Percentiles rank a stretch among this genome's conserved stretches.
Conservation (phyloP, 2,329 filamentous ascomycete species). For the Parascedosporium putredinis region DNA sequence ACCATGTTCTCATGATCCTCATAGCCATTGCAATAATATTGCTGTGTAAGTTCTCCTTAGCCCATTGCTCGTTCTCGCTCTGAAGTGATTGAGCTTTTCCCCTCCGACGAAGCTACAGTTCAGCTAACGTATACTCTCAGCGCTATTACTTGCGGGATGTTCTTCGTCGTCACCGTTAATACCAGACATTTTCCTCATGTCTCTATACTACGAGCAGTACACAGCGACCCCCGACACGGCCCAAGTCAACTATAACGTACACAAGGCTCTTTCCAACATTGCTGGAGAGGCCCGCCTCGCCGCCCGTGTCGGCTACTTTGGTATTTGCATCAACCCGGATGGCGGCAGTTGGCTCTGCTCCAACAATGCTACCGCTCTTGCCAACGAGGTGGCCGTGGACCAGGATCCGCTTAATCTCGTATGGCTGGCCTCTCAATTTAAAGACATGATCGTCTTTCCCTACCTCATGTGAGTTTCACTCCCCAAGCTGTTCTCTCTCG, state of each 20-base stretch:
- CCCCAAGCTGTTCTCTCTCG: slow-evolving; percentile 1
- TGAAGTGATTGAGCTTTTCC: no score
- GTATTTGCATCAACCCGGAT: slow-evolving; percentile 89
- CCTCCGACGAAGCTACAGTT: no score
- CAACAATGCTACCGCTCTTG: slow-evolving; percentile 90
- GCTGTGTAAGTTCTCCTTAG: slow-evolving; percentile 59
- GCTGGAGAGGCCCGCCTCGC: slow-evolving; percentile 76
- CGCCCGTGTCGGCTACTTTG: slow-evolving; percentile 93
- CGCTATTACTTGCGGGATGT: slow-evolving; percentile 86
- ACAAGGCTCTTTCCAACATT: slow-evolving; percentile 79
- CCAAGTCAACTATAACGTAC: slow-evolving; percentile 83
- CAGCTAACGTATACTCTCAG: slow-evolving; percentile 37
- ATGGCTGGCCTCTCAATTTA: slow-evolving; percentile 95
- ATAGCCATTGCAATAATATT: slow-evolving; percentile 91
- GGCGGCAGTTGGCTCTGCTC: slow-evolving; percentile 88
- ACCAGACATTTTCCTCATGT: slow-evolving; percentile 92
- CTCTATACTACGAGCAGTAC: slow-evolving; percentile 91
- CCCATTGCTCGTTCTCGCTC: no score
- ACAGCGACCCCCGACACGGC: slow-evolving; percentile 70
- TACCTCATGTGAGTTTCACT: slow-evolving; percentile 68
- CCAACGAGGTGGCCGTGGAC: slow-evolving; percentile 78
- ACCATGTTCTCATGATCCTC: slow-evolving; percentile 93
- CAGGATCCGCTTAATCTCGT: slow-evolving; percentile 95
- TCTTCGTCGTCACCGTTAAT: slow-evolving; percentile 94
- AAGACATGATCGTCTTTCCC: slow-evolving; percentile 96